Base-by-base conservation (phyloP, 768 basidiomycete genomes). In the Auricularia heimuer region DNA sequence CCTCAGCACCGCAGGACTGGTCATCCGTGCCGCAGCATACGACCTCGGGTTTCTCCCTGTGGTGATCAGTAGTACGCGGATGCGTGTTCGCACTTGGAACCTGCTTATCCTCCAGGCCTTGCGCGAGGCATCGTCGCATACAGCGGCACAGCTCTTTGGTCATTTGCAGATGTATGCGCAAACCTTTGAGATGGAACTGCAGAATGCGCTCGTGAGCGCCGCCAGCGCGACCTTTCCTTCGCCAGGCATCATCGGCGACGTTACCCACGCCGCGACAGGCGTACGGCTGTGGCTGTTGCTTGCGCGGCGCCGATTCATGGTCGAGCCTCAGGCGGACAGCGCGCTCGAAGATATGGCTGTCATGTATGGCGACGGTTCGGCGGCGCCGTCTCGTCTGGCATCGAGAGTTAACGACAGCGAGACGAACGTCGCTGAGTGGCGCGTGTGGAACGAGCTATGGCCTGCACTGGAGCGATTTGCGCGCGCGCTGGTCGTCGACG, bases 361-460 rank as follows among this genome's bases (percentile, higher is more conserved):
- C 24, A 21, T 61, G 64, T 45, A 65, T 24, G 39, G 62, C 42
- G 18, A 24, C 11, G 18, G 60, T 35, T 33, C 14, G 11, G 34
- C 21, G 34, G 35, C 11, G n/a, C 58, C 12, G n/a, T 39, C 29
- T 3, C 61, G 33, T n/a, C 51, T n/a, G 39, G 36, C 36, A 24
- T 29, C n/a, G 45, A 24, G 63, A n/a, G 56, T 64, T 21, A 65
- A 63, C 36, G 44, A 42, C 11, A 58, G 56, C 62, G 62, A 63
- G 74, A 72, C 24, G 45, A 65, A 67, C 35, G 34, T 63, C 11
- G 65, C 75, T 18, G 71, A 80, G 24, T 73, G 77, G 47, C 75
- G 73, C 51, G 78, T 90, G 10, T 92, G 89, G 89, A 89, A 88
- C 69, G 86, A 89, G 69, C 72, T 92, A 7, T 92, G 88, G 89